Percentiles rank a stretch among this genome's conserved stretches.
These are phyloP conservation scores for Termitomyces titanicus DNA, from an alignment of 768 basidiomycete species.

Conservation along the genomic window DNA sequence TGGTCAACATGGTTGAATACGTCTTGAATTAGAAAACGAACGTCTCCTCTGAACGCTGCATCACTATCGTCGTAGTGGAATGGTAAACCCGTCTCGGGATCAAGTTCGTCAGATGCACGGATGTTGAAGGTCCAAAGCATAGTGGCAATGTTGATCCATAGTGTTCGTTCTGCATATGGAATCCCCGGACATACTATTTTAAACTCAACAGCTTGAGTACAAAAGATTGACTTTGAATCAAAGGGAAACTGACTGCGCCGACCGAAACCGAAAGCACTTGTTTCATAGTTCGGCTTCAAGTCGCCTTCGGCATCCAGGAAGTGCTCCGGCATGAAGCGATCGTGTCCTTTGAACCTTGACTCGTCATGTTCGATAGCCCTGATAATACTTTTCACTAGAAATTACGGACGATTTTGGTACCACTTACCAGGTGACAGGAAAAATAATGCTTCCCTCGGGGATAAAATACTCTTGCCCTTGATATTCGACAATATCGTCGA, in stretches of 20 bases:
- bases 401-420: background rate
- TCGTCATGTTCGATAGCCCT: background rate
- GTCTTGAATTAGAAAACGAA: background rate
- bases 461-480: background rate
- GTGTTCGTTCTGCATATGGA: background rate
- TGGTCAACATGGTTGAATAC: background rate
- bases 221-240: too few relatives aligned
- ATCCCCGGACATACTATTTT: background rate
- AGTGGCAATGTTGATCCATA: background rate
- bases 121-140: background rate
- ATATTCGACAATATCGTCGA: background rate
- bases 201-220: background rate
- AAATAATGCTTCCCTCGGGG: background rate
- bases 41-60: background rate
- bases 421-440: background rate
- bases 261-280: background rate
- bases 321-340: background rate
- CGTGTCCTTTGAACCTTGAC: background rate
- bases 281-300: background rate
- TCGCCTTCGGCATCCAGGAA: background rate
- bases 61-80: background rate
- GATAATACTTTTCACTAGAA: background rate
- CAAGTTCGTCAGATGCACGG: background rate
- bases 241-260: background rate
- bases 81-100: background rate